Evolutionary conservation across 75 land plant genomes (phyloP), one percentile per base, ranked within the genome.

Genomic region (Sequoia sempervirens): DNA sequence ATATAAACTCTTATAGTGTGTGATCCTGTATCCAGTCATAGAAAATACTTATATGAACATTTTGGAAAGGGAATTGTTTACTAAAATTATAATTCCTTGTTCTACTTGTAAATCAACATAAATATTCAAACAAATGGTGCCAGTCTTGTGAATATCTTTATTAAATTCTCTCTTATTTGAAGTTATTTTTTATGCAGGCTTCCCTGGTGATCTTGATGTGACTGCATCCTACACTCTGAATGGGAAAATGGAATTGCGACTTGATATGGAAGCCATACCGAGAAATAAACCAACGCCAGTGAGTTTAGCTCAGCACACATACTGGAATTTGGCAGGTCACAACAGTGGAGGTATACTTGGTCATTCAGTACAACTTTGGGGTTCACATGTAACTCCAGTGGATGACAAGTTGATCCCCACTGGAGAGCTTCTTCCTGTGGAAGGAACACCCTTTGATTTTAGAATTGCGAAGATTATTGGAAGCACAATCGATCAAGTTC

Each of bases 281-380:
- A 79, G 82, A 45, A 93, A 87, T 87, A 97, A 96, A 84, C 82
- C 93, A n/a, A 96, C 99, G 43, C 96, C 96, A 43, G 85, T 97
- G 72, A 97, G 82, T 89, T 84, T 97, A 34, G 96, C 98, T 14
- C 98, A 96, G 81, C 99, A 97, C 85, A 92, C 94, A 17, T 97
- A 97, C 81, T 97, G 98, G 98, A 97, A 97, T 84, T 86, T 97
- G 76, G 91, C 91, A 8, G 99, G 99, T 47, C 99, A 97, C 80
- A 86, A 86, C 81, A 87, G 90, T 11, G 99, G 99, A 15, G 75
- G 83, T 64, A 84, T 96, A 12, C 90, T 96, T 4, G 90, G 88
- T 68, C 96, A 97, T 82, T 75, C 84, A 13, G 86, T 94, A 79
- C 94, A 92, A 56, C 85, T 97, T 13, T 90, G 84, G 87, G 94